Evolutionary conservation across 225 moss, liverwort and hornwort genomes (phyloP).

Genomic region (Bryum argenteum): DNA sequence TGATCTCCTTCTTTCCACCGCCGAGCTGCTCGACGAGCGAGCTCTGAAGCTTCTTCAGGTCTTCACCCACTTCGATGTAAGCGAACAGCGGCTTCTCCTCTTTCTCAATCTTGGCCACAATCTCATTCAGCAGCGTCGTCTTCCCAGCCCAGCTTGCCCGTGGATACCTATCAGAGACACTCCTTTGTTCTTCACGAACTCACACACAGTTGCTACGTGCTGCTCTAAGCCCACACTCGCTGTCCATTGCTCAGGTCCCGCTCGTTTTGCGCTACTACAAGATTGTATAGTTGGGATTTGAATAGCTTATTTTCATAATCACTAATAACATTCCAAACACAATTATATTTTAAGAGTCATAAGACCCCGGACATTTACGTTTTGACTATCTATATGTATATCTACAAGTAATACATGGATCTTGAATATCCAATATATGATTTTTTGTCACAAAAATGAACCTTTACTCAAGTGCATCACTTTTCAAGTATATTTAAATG

Average conservation of each 20-base stretch:
- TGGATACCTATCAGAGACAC: constrained; percentile 78
- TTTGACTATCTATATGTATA: no score
- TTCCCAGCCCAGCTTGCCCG: constrained; percentile 94
- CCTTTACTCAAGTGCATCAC: no score
- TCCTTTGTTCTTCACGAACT: constrained; percentile 71
- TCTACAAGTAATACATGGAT: no score
- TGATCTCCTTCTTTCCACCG: constrained; percentile 88
- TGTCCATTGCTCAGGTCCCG: constrained; percentile 61
- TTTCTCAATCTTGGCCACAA: constrained; percentile 79
- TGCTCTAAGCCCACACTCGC: constrained; percentile 80
- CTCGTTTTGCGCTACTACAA: constrained; percentile 56
- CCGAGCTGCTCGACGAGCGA: constrained; percentile 92
- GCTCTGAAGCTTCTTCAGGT: constrained; percentile 77
- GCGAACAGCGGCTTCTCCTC: constrained; percentile 83
- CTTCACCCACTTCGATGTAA: constrained; percentile 84
- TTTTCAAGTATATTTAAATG: no score
- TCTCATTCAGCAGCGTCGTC: constrained; percentile 81
- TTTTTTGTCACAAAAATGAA: no score
- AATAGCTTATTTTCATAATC: no score
- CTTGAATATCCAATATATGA: no score
- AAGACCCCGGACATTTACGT: no score
- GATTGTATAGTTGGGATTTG: no score
- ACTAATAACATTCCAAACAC: no score
- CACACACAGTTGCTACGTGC: constrained; percentile 71
- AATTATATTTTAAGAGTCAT: no score